Evolutionary conservation across 768 basidiomycete genomes (phyloP).

Genomic region (Termitomyces sp.): DNA sequence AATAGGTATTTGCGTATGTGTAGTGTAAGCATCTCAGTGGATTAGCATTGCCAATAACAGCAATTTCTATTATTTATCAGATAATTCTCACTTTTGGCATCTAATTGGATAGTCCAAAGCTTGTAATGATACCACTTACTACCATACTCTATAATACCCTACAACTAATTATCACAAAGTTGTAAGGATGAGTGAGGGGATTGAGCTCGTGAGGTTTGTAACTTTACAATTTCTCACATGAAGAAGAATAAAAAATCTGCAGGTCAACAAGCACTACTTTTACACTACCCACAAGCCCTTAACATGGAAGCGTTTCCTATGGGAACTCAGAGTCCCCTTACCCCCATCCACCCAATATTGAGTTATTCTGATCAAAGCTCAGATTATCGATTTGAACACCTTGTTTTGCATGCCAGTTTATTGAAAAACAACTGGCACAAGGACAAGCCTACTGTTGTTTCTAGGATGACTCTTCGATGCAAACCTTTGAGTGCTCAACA

Average conservation of each 20-base stretch:
- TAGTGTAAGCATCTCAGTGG: too few species aligned
- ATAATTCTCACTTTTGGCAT: too few species aligned
- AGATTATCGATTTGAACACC: slow-evolving; percentile 50
- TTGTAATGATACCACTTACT: too few species aligned
- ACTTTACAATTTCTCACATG: too few species aligned
- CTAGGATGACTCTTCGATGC: slow-evolving; percentile 23
- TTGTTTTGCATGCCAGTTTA: slow-evolving; percentile 58
- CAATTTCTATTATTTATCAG: too few species aligned
- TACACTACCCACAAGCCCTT: slow-evolving; percentile 63
- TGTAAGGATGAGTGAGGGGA: too few species aligned
- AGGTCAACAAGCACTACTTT: slow-evolving; percentile 62
- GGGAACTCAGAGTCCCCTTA: slow-evolving; percentile 52
- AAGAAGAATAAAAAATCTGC: neutral
- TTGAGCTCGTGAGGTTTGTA: neutral
- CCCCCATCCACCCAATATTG: slow-evolving; percentile 59
- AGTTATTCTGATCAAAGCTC: slow-evolving; percentile 34
- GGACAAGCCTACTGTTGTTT: slow-evolving; percentile 32
- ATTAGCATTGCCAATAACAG: too few species aligned
- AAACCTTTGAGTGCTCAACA: slow-evolving; percentile 42
- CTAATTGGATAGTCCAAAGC: too few species aligned
- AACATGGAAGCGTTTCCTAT: slow-evolving; percentile 67
- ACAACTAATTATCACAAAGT: too few species aligned
- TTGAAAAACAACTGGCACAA: slow-evolving; percentile 59
- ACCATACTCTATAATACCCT: too few species aligned
- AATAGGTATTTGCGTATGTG: too few species aligned